Percentiles rank a stretch among this genome's conserved stretches.
These are phyloP conservation scores for Primulina eburnea DNA, from an alignment of 257 asterid genomes.

Conservation along the genomic window DNA sequence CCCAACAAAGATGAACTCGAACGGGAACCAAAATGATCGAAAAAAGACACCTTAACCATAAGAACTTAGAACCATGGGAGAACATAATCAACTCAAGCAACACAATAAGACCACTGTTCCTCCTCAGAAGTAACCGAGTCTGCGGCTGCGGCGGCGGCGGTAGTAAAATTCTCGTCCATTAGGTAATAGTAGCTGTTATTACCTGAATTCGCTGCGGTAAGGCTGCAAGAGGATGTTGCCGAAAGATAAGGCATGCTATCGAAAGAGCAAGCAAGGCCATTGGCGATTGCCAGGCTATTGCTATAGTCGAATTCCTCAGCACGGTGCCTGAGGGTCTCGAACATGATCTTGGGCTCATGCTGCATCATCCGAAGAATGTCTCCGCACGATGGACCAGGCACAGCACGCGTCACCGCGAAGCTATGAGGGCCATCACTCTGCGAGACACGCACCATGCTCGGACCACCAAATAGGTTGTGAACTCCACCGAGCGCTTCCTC, in stretches of 20 bases:
- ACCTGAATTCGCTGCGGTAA: conserved; percentile 43
- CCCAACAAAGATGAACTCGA: conserved; percentile 16
- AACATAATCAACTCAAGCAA: conserved; percentile 51
- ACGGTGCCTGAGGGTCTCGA: conserved; percentile 79
- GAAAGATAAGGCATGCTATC: conserved; percentile 84
- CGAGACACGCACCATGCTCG: conserved; percentile 75
- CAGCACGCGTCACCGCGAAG: conserved; percentile 71
- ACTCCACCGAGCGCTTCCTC: conserved; percentile 90
- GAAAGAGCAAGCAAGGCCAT: conserved; percentile 66
- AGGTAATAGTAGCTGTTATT: conserved; percentile 42
- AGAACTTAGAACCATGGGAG: conserved; percentile 22
- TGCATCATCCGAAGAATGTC: conserved; percentile 92
- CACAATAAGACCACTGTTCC: conserved; percentile 78
- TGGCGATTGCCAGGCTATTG: conserved; percentile 20
- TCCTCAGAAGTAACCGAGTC: conserved; percentile 65
- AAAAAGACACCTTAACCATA: conserved; percentile 21
- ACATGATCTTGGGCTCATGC: conserved; percentile 92
- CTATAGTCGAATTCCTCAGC: conserved; percentile 50
- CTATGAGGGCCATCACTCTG: conserved; percentile 87
- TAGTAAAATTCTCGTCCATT: conserved; percentile 45
- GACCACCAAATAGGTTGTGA: conserved; percentile 90
- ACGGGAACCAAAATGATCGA: not conserved
- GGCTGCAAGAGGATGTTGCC: conserved; percentile 43
- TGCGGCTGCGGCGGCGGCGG: conserved; percentile 34
- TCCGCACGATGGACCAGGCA: conserved; percentile 71